Conservation (phyloP, 305 asterid genomes). For the Fraxinus xanthoxyloides region DNA sequence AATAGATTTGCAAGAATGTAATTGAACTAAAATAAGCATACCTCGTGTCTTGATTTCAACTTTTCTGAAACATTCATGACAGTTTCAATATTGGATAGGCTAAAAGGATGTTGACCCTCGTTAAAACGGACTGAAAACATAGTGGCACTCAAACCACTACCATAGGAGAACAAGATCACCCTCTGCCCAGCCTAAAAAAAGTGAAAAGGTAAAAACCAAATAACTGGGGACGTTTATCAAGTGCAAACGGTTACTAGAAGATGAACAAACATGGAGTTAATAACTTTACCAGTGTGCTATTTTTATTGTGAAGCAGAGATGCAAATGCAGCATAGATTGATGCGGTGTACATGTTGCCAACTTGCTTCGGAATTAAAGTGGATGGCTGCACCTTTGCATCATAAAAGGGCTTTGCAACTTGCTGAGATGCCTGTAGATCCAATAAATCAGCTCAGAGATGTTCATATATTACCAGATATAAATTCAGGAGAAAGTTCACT, state of each 20-base stretch:
- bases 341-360: constrained; percentile 98
- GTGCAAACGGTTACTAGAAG: not conserved
- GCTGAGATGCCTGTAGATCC: constrained; percentile 72
- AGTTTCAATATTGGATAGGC: constrained; percentile 71
- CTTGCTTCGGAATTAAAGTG: constrained; percentile 90
- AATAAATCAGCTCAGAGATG: constrained; percentile 4
- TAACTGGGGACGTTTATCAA: not conserved
- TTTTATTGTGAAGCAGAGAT: constrained; percentile 79
- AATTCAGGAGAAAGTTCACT: not conserved
- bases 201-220: not conserved
- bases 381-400: constrained; percentile 84
- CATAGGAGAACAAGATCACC: constrained; percentile 86
- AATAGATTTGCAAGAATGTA: not conserved
- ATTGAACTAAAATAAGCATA: constrained; percentile 21
- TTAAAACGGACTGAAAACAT: constrained; percentile 79
- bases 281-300: constrained; percentile 62
- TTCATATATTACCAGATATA: not conserved
- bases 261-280: not conserved
- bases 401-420: constrained; percentile 80
- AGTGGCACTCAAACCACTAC: constrained; percentile 88
- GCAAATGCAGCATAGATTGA: constrained; percentile 96
- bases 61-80: constrained; percentile 74
- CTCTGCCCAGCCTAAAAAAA: constrained; percentile 73
- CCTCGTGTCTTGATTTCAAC: constrained; percentile 89
- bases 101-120: constrained; percentile 82